Conservation (phyloP, 1,284 basidiomycete genomes). For the Ceratobasidium sp. region DNA sequence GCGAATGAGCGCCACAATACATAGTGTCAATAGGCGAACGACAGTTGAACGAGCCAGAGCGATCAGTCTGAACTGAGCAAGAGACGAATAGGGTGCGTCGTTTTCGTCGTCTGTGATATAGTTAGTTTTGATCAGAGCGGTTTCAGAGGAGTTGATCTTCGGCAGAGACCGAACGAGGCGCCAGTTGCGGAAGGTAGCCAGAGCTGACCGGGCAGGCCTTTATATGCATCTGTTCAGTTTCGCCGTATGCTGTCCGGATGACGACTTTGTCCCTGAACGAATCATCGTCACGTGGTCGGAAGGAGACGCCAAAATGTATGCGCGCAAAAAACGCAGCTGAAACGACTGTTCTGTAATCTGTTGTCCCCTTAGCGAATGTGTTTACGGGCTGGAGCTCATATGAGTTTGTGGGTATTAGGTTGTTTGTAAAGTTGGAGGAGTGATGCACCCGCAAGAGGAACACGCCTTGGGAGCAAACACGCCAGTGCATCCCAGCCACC, state of each 20-base stretch:
- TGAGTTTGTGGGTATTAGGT: background rate
- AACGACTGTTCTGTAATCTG: background rate
- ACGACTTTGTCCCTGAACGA: constrained; percentile 11
- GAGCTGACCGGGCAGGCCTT: background rate
- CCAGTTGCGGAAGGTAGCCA: background rate
- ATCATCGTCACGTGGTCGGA: background rate
- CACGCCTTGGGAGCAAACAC: constrained; percentile 42
- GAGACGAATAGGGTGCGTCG: constrained; percentile 1
- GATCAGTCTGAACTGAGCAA: background rate
- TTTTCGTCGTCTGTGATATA: background rate
- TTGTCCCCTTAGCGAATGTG: background rate
- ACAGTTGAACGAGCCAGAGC: background rate
- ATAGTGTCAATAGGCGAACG: background rate
- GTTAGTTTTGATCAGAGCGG: background rate
- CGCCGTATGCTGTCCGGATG: constrained; percentile 27
- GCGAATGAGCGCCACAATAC: background rate
- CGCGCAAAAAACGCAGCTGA: background rate
- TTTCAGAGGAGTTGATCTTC: background rate
- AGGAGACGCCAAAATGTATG: background rate
- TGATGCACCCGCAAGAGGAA: constrained; percentile 14
- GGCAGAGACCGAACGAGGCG: background rate
- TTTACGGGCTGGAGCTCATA: background rate
- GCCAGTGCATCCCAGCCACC: constrained; percentile 59
- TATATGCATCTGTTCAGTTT: background rate
- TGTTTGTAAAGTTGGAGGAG: too few relatives aligned